These are phyloP conservation scores for Solanum microdontum DNA, from an alignment of 257 asterid species.

Conservation along the genomic window DNA sequence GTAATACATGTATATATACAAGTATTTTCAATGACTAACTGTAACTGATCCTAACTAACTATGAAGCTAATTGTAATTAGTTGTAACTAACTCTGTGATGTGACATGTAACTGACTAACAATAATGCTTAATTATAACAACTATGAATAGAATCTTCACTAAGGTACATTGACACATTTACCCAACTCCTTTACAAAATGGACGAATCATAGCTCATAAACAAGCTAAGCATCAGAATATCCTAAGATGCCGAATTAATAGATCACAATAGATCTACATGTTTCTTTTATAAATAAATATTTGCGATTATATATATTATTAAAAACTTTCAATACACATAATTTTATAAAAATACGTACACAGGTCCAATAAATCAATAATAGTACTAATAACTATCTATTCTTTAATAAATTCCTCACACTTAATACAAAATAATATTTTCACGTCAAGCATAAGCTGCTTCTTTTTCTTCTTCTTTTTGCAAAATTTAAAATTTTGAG, in stretches of 20 bases:
- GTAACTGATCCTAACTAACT: too few relatives aligned
- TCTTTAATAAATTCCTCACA: neutral
- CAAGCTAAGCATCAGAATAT: neutral
- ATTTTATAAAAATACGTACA: neutral
- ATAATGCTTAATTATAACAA: too few relatives aligned
- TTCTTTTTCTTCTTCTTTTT: neutral
- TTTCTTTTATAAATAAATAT: neutral
- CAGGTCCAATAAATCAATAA: neutral
- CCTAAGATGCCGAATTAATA: neutral
- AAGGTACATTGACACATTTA: too few relatives aligned
- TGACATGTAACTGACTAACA: too few relatives aligned
- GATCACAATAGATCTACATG: neutral
- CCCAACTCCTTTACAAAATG: neutral
- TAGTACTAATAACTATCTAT: neutral
- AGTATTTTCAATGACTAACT: too few relatives aligned
- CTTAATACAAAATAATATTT: neutral
- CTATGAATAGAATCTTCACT: too few relatives aligned
- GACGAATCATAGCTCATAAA: neutral
- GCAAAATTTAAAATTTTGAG: neutral
- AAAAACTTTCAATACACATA: neutral
- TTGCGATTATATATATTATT: too few relatives aligned
- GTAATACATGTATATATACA: too few relatives aligned
- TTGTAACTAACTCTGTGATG: too few relatives aligned
- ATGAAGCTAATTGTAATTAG: too few relatives aligned
- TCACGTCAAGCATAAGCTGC: neutral